Conservation (phyloP, 1,284 basidiomycete species). For the Golubevia sp. region DNA sequence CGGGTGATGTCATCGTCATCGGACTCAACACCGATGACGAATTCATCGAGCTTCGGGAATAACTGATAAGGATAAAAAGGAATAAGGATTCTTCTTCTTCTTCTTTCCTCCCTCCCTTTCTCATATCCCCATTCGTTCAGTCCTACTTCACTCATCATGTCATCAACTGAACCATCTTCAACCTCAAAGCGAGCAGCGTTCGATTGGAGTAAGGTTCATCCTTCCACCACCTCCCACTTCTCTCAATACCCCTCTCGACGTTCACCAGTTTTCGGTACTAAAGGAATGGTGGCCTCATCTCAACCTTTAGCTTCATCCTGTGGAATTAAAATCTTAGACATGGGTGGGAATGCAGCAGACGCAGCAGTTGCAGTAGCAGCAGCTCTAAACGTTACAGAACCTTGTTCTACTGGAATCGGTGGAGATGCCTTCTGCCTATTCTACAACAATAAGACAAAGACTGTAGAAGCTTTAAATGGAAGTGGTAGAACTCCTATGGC, state of each 20-base stretch:
- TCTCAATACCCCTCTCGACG: slow-evolving; percentile 31
- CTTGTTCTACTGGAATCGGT: slow-evolving; percentile 64
- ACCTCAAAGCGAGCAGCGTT: too few relatives aligned
- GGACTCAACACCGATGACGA: too few relatives aligned
- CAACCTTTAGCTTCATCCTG: slow-evolving; percentile 87
- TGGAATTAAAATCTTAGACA: slow-evolving; percentile 82
- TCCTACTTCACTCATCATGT: too few relatives aligned
- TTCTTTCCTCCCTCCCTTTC: too few relatives aligned
- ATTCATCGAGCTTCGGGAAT: too few relatives aligned
- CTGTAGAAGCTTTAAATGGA: slow-evolving; percentile 81
- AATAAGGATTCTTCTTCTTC: too few relatives aligned
- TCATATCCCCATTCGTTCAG: too few relatives aligned
- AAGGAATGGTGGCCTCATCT: slow-evolving; percentile 84
- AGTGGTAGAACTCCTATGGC: slow-evolving; percentile 83
- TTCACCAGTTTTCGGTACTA: slow-evolving; percentile 65
- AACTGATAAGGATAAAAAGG: too few relatives aligned
- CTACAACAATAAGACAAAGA: slow-evolving; percentile 79
- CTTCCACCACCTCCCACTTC: neutral
- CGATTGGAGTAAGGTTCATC: too few relatives aligned
- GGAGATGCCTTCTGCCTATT: slow-evolving; percentile 90
- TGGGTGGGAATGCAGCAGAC: slow-evolving; percentile 83
- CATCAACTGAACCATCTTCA: too few relatives aligned
- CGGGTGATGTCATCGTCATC: too few relatives aligned
- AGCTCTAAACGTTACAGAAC: slow-evolving; percentile 73
- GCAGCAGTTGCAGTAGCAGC: slow-evolving; percentile 74